phyloP scores from a whole-genome alignment of 352 stramenopile genomes.

The Halophytophthora batemanensis region DNA sequence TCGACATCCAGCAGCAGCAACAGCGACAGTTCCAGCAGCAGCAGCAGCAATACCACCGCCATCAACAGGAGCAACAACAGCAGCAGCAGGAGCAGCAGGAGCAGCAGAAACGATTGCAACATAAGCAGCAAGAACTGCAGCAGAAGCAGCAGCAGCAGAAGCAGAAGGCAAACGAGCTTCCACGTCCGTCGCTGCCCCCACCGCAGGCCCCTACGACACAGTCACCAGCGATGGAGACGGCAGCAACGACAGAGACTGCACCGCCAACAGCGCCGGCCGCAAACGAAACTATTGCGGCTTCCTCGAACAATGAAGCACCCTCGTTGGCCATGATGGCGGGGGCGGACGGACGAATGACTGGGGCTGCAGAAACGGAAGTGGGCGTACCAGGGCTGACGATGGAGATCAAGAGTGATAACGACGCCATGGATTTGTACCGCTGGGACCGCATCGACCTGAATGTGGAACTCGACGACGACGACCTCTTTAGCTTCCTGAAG shows the following conservation, averaged over 20 bases:
- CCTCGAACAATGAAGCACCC: conserved; percentile 4
- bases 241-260: conserved; percentile 4
- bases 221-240: conserved; percentile 11
- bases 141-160: no score
- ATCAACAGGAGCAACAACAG: conserved; percentile 27
- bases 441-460: conserved; percentile 84
- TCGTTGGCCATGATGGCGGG: conserved; percentile 8
- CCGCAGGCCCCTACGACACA: conserved; percentile 14
- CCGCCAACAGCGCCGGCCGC: neutral
- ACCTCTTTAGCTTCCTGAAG: conserved; percentile 86
- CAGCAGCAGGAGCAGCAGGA: conserved; percentile 14
- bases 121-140: conserved; percentile 14
- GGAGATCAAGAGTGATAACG: conserved; percentile 37
- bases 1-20: conserved; percentile 19
- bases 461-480: conserved; percentile 79
- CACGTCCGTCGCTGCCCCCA: conserved; percentile 17
- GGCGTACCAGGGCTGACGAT: conserved; percentile 8
- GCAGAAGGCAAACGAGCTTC: conserved; percentile 17
- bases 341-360: conserved; percentile 2
- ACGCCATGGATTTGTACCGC: conserved; percentile 67
- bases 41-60: conserved; percentile 16
- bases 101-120: conserved; percentile 17
- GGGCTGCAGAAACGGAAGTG: conserved; percentile 5
- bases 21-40: conserved; percentile 2
- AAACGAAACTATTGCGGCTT: neutral